Evolutionary conservation across 2,329 filamentous ascomycete genomes (phyloP), one percentile per base, ranked within the genome.

Genomic region (Herpotrichia juniperi): DNA sequence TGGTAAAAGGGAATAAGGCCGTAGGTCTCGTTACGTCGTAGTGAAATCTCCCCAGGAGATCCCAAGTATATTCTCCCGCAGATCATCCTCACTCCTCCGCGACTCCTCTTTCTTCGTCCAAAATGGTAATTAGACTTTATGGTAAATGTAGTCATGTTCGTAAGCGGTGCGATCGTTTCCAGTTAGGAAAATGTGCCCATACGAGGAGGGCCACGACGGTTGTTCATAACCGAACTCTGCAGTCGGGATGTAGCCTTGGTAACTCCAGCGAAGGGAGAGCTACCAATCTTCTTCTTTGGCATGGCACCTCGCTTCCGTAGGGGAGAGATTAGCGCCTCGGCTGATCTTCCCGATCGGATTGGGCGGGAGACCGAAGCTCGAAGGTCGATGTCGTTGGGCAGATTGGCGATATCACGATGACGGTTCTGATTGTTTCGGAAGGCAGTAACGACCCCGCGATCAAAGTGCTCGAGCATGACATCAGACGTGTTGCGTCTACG

Each of bases 401-500:
- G 66, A 37, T 69, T 68, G 17, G 72, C 66, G 16, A 74, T 61
- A 51, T 74, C 71, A 42, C 72, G 69, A 45, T 69, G 74, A 19
- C 70, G 66, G 42, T 68, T 73, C 44, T 75, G 72, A 31, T 75
- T 73, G 53, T 71, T 73, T 25, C 72, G 67, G 61, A 75, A 75
- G 10, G 72, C 71, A 32, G 69, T 74, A 12, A 75, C 69, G 11
- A 72, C 79, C 25, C 81, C 82, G 9, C 87, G 89, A 44, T 58
- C 76, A 73, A 71, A 74, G 45, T 75, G 73, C 50, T 74, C 67
- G 7, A 75, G 69, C 68, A 75, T 74, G 17, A 63, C 65, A 53
- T 74, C 72, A 3, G 71, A 71, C 2, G 59, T 61, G 7, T 60
- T 63, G 34, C 65, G 62, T 53, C 62, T 69, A 34, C 63, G 67